A percentile compares a stretch with the other conserved stretches of the same genome.
These are phyloP conservation scores for Nicotiana sylvestris DNA, from an alignment of 257 asterid genomes.

Conservation along the genomic window DNA sequence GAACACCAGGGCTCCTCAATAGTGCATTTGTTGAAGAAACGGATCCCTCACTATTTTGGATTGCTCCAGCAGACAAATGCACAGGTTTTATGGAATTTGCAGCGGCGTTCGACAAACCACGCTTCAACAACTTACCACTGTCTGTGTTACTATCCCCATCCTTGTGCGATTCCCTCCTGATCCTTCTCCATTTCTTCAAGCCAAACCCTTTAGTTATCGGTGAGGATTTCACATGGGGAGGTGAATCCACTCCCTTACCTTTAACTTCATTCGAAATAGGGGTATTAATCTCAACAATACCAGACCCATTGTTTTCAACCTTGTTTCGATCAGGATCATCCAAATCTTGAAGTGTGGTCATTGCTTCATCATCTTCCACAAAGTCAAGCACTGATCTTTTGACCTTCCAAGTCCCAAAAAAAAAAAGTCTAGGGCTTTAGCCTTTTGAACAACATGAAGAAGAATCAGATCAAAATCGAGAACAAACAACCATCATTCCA, in stretches of 20 bases:
- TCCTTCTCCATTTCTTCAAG: slow-evolving; percentile 77
- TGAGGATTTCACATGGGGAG: slow-evolving; percentile 18
- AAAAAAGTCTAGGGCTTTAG: neutral
- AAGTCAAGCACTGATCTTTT: slow-evolving; percentile 36
- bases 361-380: slow-evolving; percentile 41
- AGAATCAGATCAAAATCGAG: slow-evolving; percentile 61
- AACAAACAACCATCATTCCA: slow-evolving; percentile 52
- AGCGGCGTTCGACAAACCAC: slow-evolving; percentile 31
- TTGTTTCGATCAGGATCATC: slow-evolving; percentile 20
- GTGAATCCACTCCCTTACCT: slow-evolving; percentile 21
- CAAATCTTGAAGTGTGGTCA: slow-evolving; percentile 12
- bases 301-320: slow-evolving; percentile 35
- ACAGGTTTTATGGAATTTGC: slow-evolving; percentile 29
- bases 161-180: slow-evolving; percentile 35
- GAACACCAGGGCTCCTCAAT: slow-evolving; percentile 22
- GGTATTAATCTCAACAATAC: slow-evolving; percentile 14
- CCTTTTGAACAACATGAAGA: neutral
- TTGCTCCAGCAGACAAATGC: slow-evolving; percentile 37
- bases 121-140: slow-evolving; percentile 29
- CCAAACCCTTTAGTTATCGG: slow-evolving; percentile 52
- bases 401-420: slow-evolving; percentile 8
- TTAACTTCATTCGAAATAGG: slow-evolving; percentile 17
- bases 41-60: slow-evolving; percentile 48
- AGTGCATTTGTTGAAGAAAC: slow-evolving; percentile 48
- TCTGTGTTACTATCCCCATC: slow-evolving; percentile 34